Conservation (phyloP, 257 asterid species). For the Solanum verrucosum region DNA sequence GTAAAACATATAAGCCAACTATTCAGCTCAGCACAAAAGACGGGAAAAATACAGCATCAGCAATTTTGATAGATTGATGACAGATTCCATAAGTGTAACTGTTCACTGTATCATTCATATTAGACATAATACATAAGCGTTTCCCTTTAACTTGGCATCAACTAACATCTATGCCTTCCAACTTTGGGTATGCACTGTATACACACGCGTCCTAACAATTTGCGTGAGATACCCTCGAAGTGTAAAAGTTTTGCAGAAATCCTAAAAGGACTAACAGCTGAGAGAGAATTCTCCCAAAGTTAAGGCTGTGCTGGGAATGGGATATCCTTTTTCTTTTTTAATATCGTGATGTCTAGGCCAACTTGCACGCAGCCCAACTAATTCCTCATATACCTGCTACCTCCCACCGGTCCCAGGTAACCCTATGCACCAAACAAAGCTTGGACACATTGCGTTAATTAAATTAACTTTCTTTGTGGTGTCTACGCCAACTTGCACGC, state of each 20-base stretch:
- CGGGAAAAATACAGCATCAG: background rate
- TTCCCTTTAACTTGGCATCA: background rate
- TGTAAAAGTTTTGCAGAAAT: background rate
- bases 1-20: background rate
- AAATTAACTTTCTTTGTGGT: background rate
- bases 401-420: too few relatives aligned
- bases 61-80: background rate
- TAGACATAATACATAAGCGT: background rate
- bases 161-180: background rate
- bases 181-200: too few relatives aligned
- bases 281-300: background rate
- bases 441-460: too few relatives aligned
- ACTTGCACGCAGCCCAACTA: background rate
- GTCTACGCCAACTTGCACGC: background rate
- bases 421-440: background rate
- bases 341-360: background rate
- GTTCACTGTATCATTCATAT: background rate
- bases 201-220: background rate
- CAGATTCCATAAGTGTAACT: background rate
- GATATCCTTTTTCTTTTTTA: background rate
- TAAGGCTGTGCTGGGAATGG: background rate
- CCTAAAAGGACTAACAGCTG: background rate
- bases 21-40: background rate
- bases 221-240: background rate
- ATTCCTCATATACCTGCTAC: background rate